Conservation (phyloP, 2,329 filamentous ascomycete genomes). For the Aspergillus intermedius region DNA sequence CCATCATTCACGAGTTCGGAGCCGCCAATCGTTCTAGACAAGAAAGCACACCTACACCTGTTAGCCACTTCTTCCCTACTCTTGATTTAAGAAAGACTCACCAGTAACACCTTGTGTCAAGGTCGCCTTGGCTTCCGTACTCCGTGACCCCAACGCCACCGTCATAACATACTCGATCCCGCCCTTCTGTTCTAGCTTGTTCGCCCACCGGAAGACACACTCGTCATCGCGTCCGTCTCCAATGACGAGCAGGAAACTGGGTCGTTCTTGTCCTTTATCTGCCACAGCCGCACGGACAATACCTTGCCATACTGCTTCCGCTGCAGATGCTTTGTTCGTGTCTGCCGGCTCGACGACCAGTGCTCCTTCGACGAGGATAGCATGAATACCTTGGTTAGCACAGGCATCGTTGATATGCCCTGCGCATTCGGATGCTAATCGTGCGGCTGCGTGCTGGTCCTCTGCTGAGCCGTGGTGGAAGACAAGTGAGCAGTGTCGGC, state of each 20-base stretch:
- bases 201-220: slow-evolving; percentile 90
- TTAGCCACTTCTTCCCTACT: slow-evolving; percentile 3
- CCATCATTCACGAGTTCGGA: not conserved
- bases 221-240: slow-evolving; percentile 92
- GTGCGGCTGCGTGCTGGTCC: slow-evolving; percentile 65
- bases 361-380: slow-evolving; percentile 70
- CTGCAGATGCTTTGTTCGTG: slow-evolving; percentile 82
- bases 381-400: slow-evolving; percentile 73
- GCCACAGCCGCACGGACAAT: slow-evolving; percentile 52
- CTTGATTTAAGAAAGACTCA: slow-evolving; percentile 39
- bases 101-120: slow-evolving; percentile 88
- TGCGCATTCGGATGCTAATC: slow-evolving; percentile 81
- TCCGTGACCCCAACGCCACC: slow-evolving; percentile 77
- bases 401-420: slow-evolving; percentile 95
- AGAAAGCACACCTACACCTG: slow-evolving; percentile 43
- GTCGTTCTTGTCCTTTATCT: slow-evolving; percentile 30
- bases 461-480: slow-evolving; percentile 84
- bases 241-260: slow-evolving; percentile 83
- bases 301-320: slow-evolving; percentile 63
- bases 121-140: slow-evolving; percentile 79
- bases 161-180: slow-evolving; percentile 67
- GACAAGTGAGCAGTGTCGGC: slow-evolving; percentile 82
- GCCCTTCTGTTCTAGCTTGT: slow-evolving; percentile 58
- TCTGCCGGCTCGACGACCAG: slow-evolving; percentile 79
- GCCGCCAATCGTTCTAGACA: slow-evolving; percentile 48